These are phyloP conservation scores for Salvia rosmarinus DNA, from an alignment of 257 asterid genomes.

Conservation along the genomic window DNA sequence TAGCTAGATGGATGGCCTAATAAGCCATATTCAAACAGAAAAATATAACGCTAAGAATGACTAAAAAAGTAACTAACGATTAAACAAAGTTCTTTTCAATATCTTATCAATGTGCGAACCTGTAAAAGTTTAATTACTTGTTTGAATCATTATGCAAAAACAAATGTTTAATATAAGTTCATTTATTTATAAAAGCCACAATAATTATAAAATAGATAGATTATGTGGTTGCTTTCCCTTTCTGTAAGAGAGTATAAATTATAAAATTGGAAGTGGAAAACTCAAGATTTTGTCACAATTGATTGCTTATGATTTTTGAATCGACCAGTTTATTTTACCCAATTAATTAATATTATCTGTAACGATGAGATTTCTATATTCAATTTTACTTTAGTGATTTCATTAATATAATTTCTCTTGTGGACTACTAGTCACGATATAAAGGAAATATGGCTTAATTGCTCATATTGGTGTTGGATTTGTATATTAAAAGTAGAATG, in stretches of 20 bases:
- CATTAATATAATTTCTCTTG: background rate
- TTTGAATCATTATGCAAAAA: background rate
- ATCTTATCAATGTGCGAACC: constrained; percentile 17
- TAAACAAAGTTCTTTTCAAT: constrained; percentile 1
- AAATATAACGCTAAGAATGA: background rate
- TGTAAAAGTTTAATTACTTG: constrained; percentile 34
- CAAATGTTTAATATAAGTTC: background rate
- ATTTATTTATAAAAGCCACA: background rate
- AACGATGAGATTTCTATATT: background rate
- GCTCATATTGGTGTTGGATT: too few relatives aligned
- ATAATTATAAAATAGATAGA: background rate
- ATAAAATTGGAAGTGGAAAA: constrained; percentile 16
- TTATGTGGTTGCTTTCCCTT: constrained; percentile 20
- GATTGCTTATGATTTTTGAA: constrained; percentile 21
- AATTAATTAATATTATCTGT: background rate
- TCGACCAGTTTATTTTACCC: constrained; percentile 9
- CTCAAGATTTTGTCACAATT: constrained; percentile 32
- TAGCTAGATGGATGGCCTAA: constrained; percentile 1
- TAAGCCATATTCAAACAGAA: background rate
- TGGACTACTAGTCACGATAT: too few relatives aligned
- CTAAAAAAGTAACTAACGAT: background rate
- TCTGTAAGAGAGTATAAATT: constrained; percentile 10
- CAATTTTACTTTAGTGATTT: background rate
- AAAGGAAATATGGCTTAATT: too few relatives aligned
- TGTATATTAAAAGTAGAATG: too few relatives aligned